Evolutionary conservation across 1,139 yeast species (phyloP), one percentile per base, ranked within the genome.

Genomic region (Suhomyces anneliseae): DNA sequence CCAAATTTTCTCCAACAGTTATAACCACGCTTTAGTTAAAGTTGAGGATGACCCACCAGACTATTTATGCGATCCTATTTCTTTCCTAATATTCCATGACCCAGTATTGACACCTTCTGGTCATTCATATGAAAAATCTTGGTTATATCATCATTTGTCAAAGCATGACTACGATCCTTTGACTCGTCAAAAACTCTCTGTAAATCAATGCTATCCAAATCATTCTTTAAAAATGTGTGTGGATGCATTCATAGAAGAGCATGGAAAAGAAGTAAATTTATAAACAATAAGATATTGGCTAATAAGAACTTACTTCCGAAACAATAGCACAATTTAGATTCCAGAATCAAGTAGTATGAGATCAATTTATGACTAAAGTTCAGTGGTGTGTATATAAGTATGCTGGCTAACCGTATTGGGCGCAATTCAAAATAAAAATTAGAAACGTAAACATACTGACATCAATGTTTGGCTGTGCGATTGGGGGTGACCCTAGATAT

Each of bases 101-200:
- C 82, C 82, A 0, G 81, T 78, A 6, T 59, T 76, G 10, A 65
- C 77, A 11, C 78, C 78, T 6, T 68, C 78, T n/a, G 82, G 82
- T 2, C 72, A 70, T 39, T 66, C 80, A 1, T 78, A 72, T 53
- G 82, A 77, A 53, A 66, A 70, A 47, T 54, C 75, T 1, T 66
- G 72, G 64, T 58, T 77, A 15, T 50, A 66, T 45, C 69, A 68
- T 48, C 76, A 74, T 54, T 57, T 76, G 40, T 57, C 60, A 38
- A 61, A 56, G 29, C 61, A 65, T 52, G 64, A 65, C 12, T 62
- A 62, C 29, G 81, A 76, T 53, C 81, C 80, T 6, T 59, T 73
- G 42, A 65, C 58, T 1, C 50, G 61, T 39, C 55, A 56, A 38
- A 59, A 57, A 32, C 52, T 58, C 7, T 43, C 55, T 1, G 49